These are phyloP conservation scores for Larix sibirica DNA, from an alignment of 83 land plant genomes.

Conservation along the genomic window DNA sequence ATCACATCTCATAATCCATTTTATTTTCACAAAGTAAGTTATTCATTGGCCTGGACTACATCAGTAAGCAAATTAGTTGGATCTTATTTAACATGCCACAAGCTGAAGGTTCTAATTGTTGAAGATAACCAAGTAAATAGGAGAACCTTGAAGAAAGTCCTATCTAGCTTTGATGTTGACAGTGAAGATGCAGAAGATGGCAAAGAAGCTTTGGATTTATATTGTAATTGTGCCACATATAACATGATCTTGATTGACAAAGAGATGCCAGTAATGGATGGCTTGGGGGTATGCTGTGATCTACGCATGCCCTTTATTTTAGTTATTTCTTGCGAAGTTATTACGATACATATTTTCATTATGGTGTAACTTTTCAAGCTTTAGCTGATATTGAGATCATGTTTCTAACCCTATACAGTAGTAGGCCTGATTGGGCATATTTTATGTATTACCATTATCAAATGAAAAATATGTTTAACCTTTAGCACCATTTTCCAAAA, in stretches of 20 bases:
- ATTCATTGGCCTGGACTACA: background rate
- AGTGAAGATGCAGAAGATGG: constrained; percentile 42
- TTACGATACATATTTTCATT: too few relatives aligned
- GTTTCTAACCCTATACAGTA: too few relatives aligned
- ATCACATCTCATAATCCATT: background rate
- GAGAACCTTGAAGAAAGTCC: constrained; percentile 24
- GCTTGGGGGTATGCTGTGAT: constrained; percentile 34
- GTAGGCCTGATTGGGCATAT: too few relatives aligned
- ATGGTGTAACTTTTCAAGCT: too few relatives aligned
- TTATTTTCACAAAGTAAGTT: background rate
- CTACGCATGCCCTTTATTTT: too few relatives aligned
- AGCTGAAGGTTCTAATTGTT: constrained; percentile 34
- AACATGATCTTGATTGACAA: constrained; percentile 55
- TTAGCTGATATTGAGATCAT: too few relatives aligned
- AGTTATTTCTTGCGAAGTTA: too few relatives aligned
- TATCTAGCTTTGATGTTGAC: constrained; percentile 24
- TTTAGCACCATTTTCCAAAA: too few relatives aligned
- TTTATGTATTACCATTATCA: too few relatives aligned
- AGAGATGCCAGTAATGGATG: constrained; percentile 76
- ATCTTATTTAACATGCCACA: background rate
- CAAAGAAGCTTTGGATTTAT: constrained; percentile 47
- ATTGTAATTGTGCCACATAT: constrained; percentile 24
- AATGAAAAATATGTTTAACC: too few relatives aligned
- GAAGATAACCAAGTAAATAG: constrained; percentile 40
- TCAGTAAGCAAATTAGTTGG: background rate